Evolutionary conservation across 352 stramenopile species (phyloP).

Genomic region (Phytophthora chlamydospora): DNA sequence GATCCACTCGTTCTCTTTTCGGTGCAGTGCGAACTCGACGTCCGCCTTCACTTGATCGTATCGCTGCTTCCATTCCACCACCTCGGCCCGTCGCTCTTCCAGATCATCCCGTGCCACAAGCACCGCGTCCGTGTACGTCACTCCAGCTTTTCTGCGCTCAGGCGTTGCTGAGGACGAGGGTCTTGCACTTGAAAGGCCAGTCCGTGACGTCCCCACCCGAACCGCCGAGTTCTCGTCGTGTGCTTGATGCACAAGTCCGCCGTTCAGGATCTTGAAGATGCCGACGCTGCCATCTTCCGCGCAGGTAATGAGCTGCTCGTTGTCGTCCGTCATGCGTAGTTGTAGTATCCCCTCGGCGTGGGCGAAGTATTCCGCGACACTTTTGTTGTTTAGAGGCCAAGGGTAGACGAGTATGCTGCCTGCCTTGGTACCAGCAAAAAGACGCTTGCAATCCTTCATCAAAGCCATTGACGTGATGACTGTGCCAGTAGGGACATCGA

Average conservation of each 20-base stretch:
- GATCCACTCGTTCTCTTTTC: slow-evolving; percentile 90
- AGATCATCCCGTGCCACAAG: slow-evolving; percentile 81
- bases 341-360: slow-evolving; percentile 69
- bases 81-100: slow-evolving; percentile 60
- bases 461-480: slow-evolving; percentile 64
- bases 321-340: slow-evolving; percentile 79
- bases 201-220: slow-evolving; percentile 10
- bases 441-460: slow-evolving; percentile 58
- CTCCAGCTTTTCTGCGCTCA: slow-evolving; percentile 24
- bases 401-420: slow-evolving; percentile 69
- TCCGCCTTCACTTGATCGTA: slow-evolving; percentile 85
- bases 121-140: slow-evolving; percentile 52
- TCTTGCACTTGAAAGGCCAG: slow-evolving; percentile 14
- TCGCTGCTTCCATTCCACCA: slow-evolving; percentile 66
- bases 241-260: slow-evolving; percentile 12
- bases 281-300: slow-evolving; percentile 72
- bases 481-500: slow-evolving; percentile 51
- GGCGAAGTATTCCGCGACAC: slow-evolving; percentile 51
- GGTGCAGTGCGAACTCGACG: slow-evolving; percentile 83
- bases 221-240: not conserved
- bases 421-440: slow-evolving; percentile 72
- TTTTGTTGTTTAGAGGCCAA: slow-evolving; percentile 60
- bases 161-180: slow-evolving; percentile 23
- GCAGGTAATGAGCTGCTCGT: slow-evolving; percentile 54
- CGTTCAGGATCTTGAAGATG: slow-evolving; percentile 57